Evolutionary conservation across 106 monocot genomes (phyloP).

Genomic region (Iris macrosiphon): DNA sequence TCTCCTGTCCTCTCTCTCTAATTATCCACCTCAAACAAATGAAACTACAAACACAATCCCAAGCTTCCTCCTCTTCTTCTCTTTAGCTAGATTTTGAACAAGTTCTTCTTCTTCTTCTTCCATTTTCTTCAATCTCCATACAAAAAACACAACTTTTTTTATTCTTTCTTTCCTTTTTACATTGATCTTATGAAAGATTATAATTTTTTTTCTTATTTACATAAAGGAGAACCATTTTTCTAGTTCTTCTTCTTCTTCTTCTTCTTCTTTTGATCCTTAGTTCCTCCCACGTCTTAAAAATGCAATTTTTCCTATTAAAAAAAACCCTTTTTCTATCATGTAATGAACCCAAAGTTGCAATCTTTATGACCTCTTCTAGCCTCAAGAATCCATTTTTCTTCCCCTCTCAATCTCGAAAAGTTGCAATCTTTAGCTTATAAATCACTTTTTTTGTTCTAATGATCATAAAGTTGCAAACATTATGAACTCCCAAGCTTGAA

Average conservation of each 20-base stretch:
- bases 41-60: background rate
- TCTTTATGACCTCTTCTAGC: background rate
- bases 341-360: background rate
- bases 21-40: conserved; percentile 4
- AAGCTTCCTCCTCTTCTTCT: background rate
- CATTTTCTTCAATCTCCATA: background rate
- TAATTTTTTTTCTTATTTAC: background rate
- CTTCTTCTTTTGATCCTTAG: background rate
- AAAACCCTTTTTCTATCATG: too few relatives aligned
- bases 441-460: too few relatives aligned
- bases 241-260: background rate
- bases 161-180: background rate
- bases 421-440: too few relatives aligned
- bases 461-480: too few relatives aligned
- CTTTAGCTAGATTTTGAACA: background rate
- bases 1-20: background rate
- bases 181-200: background rate
- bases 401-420: background rate
- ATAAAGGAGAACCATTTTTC: conserved; percentile 6
- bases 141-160: background rate
- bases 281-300: background rate
- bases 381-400: conserved; percentile 2
- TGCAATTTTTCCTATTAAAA: conserved; percentile 5
- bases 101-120: background rate
- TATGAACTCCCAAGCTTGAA: background rate